Base-by-base conservation (phyloP, 257 asterid species). In the Penstemon davidsonii region DNA sequence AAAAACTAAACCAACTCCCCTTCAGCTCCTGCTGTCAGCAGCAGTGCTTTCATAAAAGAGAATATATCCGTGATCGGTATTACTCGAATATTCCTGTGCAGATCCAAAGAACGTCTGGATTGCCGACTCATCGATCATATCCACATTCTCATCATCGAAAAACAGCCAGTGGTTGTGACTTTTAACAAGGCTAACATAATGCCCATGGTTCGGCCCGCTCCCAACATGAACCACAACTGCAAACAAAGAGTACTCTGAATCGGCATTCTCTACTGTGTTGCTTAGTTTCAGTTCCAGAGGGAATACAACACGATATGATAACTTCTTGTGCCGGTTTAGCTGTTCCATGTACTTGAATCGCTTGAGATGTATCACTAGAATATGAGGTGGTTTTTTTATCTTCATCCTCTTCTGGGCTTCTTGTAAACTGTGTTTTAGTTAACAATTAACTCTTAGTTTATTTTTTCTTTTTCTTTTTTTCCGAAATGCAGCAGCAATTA, bases 391-490 rank as follows among this genome's bases (percentile, higher is more conserved):
- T 67, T 78, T 86, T 82, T 88, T 88, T 55, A 88, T 84, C 84
- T 86, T 88, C 96, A 88, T 86, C 73, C 96, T 76, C 81, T 88
- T 88, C 60, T 88, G 94, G 50, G 96, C 96, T 78, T 88, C 96
- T 80, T 88, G 96, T 82, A 88, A 81, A 67, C 96, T 88, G 89
- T 40, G 55, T 62, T 71, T 42, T 63, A 15, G 15, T 59, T 37
- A 25, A n/a, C 33, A 64, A 49, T 47, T 70, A 67, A 51, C 18
- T 51, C 15, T 69, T 33, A 25, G 33, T 25, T 25, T 25, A 2
- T 25, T 25, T 25, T 25, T 25, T 25, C 33, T 25, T 25, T 25
- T 25, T 25, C 33, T 25, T 66, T 43, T 59, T 46, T 9, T 7
- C 44, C 12, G 51, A 7, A 8, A 62, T 60, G 38, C 45, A 18